Evolutionary conservation across 1,284 basidiomycete species (phyloP), one percentile per base, ranked within the genome.

Genomic region (Ustilago cynodontis): DNA sequence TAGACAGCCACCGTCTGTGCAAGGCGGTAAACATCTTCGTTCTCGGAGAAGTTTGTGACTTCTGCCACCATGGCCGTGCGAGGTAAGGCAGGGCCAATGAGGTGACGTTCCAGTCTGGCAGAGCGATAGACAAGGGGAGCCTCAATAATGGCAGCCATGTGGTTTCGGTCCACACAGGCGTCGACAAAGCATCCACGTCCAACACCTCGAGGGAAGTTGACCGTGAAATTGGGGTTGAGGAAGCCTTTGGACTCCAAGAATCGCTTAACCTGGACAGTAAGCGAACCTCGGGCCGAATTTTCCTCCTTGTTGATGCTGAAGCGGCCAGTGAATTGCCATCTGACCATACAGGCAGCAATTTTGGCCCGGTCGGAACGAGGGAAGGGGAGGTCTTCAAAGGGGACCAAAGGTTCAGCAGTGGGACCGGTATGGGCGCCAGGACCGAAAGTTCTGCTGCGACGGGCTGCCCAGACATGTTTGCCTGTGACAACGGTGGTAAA

Each of bases 311-410:
- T 53, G 33, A 20, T 16, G 24, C 16, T 53, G 31, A 35, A 53
- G 16, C n/a, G 13, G 9, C 3, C 8, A 6, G 26, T 29, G 22
- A 54, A 54, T 18, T 54, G 33, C 53, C 53, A 54, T 8, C 35
- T 4, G 22, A 54, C 16, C 0, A 24, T 54, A 24, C 53, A 39
- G 18, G 53, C 35, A 26, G 35, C 7, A 13, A 54, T 3, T 14
- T 24, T 31, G 31, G 53, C 35, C 2, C 37, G 13, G 11, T 54
- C 53, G 4, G 53, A 54, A 10, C 29, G 39, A 11, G 53, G 35
- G 16, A 54, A 39, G 10, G 53, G 53, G 6, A 54, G 35, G 6
- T 54, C 53, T 16, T 54, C 22, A 22, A n/a, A 54, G 18, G 53
- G 53, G 20, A 54, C 53, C 33, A 39, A 13, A n/a, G n/a, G n/a